Base-by-base conservation (phyloP, 208 protist genomes). In the Trypanosoma boissoni region DNA sequence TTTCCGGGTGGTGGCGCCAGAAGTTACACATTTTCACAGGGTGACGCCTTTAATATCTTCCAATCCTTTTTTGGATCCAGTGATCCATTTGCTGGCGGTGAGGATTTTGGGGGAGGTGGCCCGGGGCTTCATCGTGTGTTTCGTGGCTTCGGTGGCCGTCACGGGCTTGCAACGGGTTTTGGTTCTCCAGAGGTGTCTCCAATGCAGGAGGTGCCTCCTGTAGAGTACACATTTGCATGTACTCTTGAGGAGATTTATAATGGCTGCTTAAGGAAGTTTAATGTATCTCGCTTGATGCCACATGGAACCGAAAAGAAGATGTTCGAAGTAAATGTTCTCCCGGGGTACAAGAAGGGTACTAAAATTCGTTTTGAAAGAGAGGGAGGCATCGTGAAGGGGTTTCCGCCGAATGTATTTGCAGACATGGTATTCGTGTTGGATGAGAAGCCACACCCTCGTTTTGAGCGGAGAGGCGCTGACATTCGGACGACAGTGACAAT, bases 401-500 rank as follows among this genome's bases (percentile, higher is more conserved):
- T 89, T 54, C 80, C 94, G 31, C 85, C 86, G 18, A 92, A 91
- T 60, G 85, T 89, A 8, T 74, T 97, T 32, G 94, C 95, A 8
- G 96, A 99, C 67, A 88, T 99, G 79, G 92, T 98, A 8, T 98
- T 98, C 59, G 85, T 98, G 1, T 52, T 99, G 7, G 86, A 97
- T 62, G 94, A 99, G 73, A 94, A 94, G 68, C 86, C 83, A 10
- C 96, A 98, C 68, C 41, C 77, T 8, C 68, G 75, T 21, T 98
- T 98, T 75, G 75, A 87, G 65, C 86, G 97, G 1, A 79, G 84
- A 41, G 86, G 87, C 41, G 78, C 85, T 27, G 81, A 97, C 61
- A 77, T 99, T 20, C 66, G 69, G 51, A 91, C 84, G 2, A 89
- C 72, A 3, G 68, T 92, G 23, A 72, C 81, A 60, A 92, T 96